Base-by-base conservation (phyloP, 2,329 filamentous ascomycete species). In the Daldinia sp. region DNA sequence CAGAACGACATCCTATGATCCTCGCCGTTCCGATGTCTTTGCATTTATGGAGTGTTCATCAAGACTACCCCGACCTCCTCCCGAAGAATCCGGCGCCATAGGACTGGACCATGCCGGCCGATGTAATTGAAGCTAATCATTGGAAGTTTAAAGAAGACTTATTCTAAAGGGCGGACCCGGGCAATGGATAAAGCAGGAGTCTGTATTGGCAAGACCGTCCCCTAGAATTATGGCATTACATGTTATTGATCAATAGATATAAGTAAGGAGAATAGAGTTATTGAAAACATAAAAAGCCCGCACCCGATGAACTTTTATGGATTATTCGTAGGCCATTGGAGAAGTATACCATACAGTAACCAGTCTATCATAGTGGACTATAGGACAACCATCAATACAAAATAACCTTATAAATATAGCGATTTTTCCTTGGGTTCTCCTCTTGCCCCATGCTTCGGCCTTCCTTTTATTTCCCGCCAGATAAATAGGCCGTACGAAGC, bases 61-160 rank as follows among this genome's bases (percentile, higher is more conserved):
- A 71, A 54, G 69, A 71, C 44, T 65, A 63, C n/a, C 69, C 69
- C 23, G 69, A 71, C 42, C 67, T 71, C 50, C 64, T 71, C 26
- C 67, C 69, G 28, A 71, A 71, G 61, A 69, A 39, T 46, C 69
- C 69, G 58, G 69, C 69, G 7, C 67, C 64, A 20, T 71, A 35
- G 69, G 69, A 69, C 23, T 71, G 69, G 69, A 65, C 67, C 33
- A 63, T 71, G 63, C 69, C 69, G 46, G 69, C 63, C 26, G 67
- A 69, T 51, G 55, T 69, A 20, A 69, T 71, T 59, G 69, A 71
- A 57, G 69, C 69, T 3, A 69, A 63, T 33, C 67, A 71, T 51
- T 71, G 64, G 66, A 71, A 69, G 41, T 48, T 51, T 7, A 69
- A 63, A 23, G 69, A 67, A 41, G 69, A 71, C 59, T n/a, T 71